A percentile compares a stretch with the other conserved stretches of the same genome.
These are phyloP conservation scores for Nemania serpens DNA, from an alignment of 2,329 filamentous ascomycete species.

Conservation along the genomic window DNA sequence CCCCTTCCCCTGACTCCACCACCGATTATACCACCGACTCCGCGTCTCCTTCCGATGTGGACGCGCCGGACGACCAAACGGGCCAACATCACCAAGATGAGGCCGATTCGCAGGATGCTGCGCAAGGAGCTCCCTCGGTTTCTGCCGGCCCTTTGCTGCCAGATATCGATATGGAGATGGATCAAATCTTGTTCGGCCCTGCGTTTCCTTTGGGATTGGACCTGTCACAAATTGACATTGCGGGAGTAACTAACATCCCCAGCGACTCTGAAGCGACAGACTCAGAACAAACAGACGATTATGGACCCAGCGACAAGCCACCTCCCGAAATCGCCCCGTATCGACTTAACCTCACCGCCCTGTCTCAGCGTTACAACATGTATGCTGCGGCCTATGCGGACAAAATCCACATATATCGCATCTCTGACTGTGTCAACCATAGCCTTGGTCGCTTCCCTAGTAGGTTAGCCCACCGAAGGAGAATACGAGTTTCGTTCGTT, in stretches of 20 bases:
- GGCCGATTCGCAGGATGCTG: too few relatives aligned
- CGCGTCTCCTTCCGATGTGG: neutral
- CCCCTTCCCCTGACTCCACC: neutral
- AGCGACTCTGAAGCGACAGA: too few relatives aligned
- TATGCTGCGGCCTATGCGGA: constrained; percentile 65
- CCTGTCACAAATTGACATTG: too few relatives aligned
- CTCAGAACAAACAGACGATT: neutral
- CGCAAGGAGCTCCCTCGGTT: too few relatives aligned
- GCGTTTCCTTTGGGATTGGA: too few relatives aligned
- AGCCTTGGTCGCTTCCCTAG: constrained; percentile 51
- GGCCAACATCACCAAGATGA: neutral
- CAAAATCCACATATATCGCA: constrained; percentile 62
- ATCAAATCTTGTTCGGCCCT: too few relatives aligned
- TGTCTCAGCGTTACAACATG: constrained; percentile 64
- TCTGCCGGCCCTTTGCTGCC: too few relatives aligned
- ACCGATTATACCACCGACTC: neutral
- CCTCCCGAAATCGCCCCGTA: constrained; percentile 43
- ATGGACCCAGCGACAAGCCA: neutral
- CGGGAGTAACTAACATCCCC: too few relatives aligned
- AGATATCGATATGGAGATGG: too few relatives aligned
- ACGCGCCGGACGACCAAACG: neutral
- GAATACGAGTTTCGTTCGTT: neutral
- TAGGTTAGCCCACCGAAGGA: constrained; percentile 3
- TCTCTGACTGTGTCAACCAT: constrained; percentile 51
- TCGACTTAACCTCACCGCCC: constrained; percentile 61